Evolutionary conservation across 345 rosid genomes (phyloP).

Genomic region (Eucalyptus polyanthemos): DNA sequence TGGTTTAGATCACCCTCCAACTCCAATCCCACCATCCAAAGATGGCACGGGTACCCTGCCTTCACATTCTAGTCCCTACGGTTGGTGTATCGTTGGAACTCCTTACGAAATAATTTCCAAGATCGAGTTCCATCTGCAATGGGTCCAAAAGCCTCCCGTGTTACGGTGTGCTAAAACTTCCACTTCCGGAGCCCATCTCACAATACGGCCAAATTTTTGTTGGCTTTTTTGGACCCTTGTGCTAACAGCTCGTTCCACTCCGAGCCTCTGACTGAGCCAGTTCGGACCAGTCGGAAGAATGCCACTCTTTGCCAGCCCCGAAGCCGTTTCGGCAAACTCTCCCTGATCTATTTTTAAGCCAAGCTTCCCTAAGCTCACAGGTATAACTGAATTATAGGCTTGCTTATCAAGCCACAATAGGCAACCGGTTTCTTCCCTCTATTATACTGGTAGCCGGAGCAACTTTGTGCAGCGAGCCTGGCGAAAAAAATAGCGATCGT

Average conservation of each 20-base stretch:
- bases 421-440: not conserved
- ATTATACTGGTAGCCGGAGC: not conserved
- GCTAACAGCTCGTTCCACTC: not conserved
- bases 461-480: not conserved
- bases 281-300: not conserved
- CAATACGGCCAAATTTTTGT: not conserved
- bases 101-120: not conserved
- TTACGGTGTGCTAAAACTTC: no score
- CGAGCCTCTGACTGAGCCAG: not conserved
- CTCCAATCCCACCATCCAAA: not conserved
- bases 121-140: no score
- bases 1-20: not conserved
- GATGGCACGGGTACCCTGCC: not conserved
- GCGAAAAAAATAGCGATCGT: not conserved
- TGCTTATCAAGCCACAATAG: not conserved
- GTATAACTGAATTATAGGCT: not conserved
- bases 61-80: not conserved
- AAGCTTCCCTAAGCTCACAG: not conserved
- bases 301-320: not conserved
- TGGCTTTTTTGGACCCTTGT: not conserved
- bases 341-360: not conserved
- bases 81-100: not conserved
- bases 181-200: no score
- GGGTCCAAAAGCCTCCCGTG: no score
- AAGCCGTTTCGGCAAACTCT: not conserved